Evolutionary conservation across 177 flowering plant genomes (phyloP), one percentile per base, ranked within the genome.

Genomic region (Vitis hybrid): DNA sequence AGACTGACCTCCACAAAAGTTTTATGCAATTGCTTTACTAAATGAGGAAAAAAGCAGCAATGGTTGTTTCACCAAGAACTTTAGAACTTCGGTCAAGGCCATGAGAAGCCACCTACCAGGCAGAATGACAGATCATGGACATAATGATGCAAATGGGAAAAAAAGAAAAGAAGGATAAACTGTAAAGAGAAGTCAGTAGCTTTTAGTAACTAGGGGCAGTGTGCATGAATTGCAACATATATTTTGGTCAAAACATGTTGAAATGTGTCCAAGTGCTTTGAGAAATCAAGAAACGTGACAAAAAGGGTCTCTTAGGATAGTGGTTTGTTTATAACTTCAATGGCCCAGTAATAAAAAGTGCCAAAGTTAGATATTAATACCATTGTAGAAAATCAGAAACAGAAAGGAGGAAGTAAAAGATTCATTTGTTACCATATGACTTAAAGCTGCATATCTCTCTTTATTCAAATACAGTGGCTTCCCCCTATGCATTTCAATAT

Each of bases 361-460:
- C 14, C 35, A 8, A 20, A 50, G 35, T 49, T 18, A 9, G 14
- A 64, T 18, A 63, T 17, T 17, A 15, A 18, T 63, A 13, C 14
- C 48, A 41, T 57, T 2, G 48, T 9, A 35, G 6, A 15, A 71
- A 7, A 11, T 66, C 17, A 24, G 8, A 56, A 35, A 71, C 4
- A 68, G 3, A 17, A 20, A 17, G 27, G 10, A 17, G 15, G 17
- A 60, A 63, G 54, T 11, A 41, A 60, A 65, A 13, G 48, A 61
- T 64, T 49, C 11, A 13, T 51, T 12, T 57, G 46, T 80, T 73
- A 95, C 99, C 97, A 95, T 84, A 71, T 87, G 76, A 27, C 84
- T 85, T 32, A 95, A 79, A 71, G 91, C 87, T 51, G 97, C 93
- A 84, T 93, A 95, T 61, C 99, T 97, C 72, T 95, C 99, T 72